A percentile compares a stretch with the other conserved stretches of the same genome.
These are phyloP conservation scores for Scenedesmus sp. DNA, from an alignment of 163 green algal species.

Conservation along the genomic window DNA sequence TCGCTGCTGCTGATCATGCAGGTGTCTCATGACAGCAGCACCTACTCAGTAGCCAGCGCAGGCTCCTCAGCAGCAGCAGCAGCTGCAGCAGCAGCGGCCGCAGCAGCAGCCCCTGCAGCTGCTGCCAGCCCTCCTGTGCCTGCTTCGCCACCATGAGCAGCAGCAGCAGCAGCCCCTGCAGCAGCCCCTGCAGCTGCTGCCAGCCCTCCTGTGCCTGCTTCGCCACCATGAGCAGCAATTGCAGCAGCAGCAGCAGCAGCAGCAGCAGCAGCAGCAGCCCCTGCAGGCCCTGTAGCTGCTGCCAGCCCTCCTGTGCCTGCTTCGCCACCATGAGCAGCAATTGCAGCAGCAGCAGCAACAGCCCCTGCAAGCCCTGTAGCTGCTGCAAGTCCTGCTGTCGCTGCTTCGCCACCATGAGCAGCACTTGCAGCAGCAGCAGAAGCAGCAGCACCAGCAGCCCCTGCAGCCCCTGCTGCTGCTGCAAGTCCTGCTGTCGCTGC, in stretches of 20 bases:
- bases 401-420: too few relatives aligned
- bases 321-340: neutral
- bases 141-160: neutral
- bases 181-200: neutral
- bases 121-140: neutral
- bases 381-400: neutral
- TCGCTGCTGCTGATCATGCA: neutral
- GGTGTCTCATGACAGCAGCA: neutral
- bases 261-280: too few relatives aligned
- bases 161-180: neutral
- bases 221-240: too few relatives aligned
- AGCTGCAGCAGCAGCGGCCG: neutral
- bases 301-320: too few relatives aligned
- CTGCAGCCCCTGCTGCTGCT: too few relatives aligned
- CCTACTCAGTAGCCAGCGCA: neutral
- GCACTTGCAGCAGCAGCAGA: neutral
- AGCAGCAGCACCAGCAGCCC: neutral
- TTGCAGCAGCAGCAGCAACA: neutral
- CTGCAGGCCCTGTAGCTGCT: too few relatives aligned
- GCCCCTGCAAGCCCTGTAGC: neutral
- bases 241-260: too few relatives aligned
- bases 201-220: too few relatives aligned
- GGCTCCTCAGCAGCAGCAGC: neutral
- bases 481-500: neutral
- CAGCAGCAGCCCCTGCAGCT: neutral